Base-by-base conservation (phyloP, 1,284 basidiomycete genomes). In the Baeospora myosura region DNA sequence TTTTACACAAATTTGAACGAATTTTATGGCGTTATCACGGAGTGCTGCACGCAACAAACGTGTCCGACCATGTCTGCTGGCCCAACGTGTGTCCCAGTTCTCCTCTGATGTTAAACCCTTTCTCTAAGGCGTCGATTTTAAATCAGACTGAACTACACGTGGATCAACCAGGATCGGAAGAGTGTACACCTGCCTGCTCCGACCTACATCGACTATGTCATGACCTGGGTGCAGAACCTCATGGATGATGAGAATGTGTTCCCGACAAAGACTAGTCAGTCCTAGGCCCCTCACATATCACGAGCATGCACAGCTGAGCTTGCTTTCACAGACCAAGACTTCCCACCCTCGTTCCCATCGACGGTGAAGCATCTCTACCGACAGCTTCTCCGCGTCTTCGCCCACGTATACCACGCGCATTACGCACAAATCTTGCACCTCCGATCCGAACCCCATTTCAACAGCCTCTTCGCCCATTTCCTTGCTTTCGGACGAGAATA, bases 131-230 rank as follows among this genome's bases (percentile, higher is more conserved):
- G n/a, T n/a, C n/a, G 5, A 12, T 31, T 37, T 32, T 41, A 37
- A 12, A 24, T 17, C 59, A 94, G 92, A 43, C 74, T 98, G 58
- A 95, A 88, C 64, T 98, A 98, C 66, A 94, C 93, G 3, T 99
- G 95, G 95, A 88, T 96, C 55, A 96, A 97, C 65, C 84, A 89
- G 56, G 89, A 89, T 62, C 87, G 93, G 43, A 94, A 94, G 60
- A 88, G 86, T 52, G 89, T 98, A 30, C 82, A 95, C 52, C 72
- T 99, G 0, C 86, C 95, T 11, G 95, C 95, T 3, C 90, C 95
- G 4, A 95, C 92, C 20, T 98, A 98, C 65, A 94, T 98, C 50
- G 95, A 98, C 69, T 98, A 95, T 61, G 94, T 98, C 50, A 94
- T 98, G 88, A 94, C 91, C 8, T 98, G 94, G 94, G 78, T 96